phyloP scores from a whole-genome alignment of 106 monocot species.

The Acanthochlamys bracteata region DNA sequence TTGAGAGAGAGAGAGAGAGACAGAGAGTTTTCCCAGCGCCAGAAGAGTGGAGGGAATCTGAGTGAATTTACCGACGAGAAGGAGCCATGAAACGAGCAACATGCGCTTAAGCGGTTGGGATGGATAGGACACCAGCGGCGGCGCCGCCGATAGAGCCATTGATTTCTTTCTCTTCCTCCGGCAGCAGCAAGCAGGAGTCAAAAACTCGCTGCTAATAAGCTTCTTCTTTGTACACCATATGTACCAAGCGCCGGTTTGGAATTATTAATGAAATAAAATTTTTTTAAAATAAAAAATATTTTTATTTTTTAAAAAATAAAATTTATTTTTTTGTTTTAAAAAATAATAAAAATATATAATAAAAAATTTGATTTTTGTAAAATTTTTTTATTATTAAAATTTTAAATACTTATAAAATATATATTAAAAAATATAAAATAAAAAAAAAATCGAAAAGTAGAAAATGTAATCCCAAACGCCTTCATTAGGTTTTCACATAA shows the following conservation, averaged over 20 bases:
- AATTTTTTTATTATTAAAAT: too few species aligned
- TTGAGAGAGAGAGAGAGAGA: not conserved
- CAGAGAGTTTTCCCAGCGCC: slow-evolving; percentile 93
- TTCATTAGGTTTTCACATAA: not conserved
- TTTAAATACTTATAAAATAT: too few species aligned
- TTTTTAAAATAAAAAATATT: too few species aligned
- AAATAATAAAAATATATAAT: too few species aligned
- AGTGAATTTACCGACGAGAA: slow-evolving; percentile 4
- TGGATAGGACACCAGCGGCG: not conserved
- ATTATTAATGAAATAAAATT: too few species aligned
- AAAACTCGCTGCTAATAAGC: not conserved
- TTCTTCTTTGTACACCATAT: not conserved
- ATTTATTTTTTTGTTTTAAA: too few species aligned
- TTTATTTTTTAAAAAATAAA: too few species aligned
- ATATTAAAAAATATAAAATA: too few species aligned
- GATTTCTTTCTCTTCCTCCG: not conserved
- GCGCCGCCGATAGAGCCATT: not conserved
- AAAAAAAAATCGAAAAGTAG: too few species aligned
- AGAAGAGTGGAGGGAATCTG: slow-evolving; percentile 37
- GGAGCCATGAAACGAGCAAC: not conserved
- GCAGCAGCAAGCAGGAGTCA: not conserved
- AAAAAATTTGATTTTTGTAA: too few species aligned
- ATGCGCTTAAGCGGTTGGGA: not conserved
- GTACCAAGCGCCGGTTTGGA: not conserved
- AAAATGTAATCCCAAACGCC: too few species aligned